Evolutionary conservation across 768 basidiomycete genomes (phyloP).

Genomic region (Jaapia argillacea): DNA sequence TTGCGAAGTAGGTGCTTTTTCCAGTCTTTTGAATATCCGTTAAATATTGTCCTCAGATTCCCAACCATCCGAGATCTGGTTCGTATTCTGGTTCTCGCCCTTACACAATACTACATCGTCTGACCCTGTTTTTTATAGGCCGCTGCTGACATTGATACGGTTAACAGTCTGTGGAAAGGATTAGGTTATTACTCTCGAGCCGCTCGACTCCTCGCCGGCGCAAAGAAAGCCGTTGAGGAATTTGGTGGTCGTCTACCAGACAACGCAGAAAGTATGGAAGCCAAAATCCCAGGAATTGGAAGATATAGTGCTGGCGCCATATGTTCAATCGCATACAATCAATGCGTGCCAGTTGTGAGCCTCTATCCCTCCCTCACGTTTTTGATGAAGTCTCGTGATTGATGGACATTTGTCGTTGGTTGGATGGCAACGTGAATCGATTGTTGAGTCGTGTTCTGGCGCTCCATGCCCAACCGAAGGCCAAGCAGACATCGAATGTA

Average conservation of each 20-base stretch:
- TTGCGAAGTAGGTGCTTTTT: conserved; percentile 46
- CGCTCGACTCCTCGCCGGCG: conserved; percentile 72
- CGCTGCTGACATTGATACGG: conserved; percentile 64
- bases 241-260: conserved; percentile 65
- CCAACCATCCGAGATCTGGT: conserved; percentile 74
- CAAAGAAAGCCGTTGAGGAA: conserved; percentile 64
- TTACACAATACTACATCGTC: conserved; percentile 11
- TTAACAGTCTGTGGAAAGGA: conserved; percentile 88
- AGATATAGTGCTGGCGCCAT: conserved; percentile 83
- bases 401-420: conserved; percentile 9
- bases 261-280: conserved; percentile 74
- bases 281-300: conserved; percentile 79
- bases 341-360: conserved; percentile 74
- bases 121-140: conserved; percentile 33
- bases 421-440: conserved; percentile 87
- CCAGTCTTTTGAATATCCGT: conserved; percentile 1
- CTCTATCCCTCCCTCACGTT: neutral
- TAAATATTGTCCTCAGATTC: conserved; percentile 37
- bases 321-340: conserved; percentile 81
- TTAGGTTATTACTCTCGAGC: conserved; percentile 88
- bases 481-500: conserved; percentile 65
- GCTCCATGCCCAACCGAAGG: conserved; percentile 72
- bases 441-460: conserved; percentile 79
- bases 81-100: conserved; percentile 11
- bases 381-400: neutral